Evolutionary conservation across 805 yeast species (phyloP).

Genomic region (Ogataea chonburiensis): DNA sequence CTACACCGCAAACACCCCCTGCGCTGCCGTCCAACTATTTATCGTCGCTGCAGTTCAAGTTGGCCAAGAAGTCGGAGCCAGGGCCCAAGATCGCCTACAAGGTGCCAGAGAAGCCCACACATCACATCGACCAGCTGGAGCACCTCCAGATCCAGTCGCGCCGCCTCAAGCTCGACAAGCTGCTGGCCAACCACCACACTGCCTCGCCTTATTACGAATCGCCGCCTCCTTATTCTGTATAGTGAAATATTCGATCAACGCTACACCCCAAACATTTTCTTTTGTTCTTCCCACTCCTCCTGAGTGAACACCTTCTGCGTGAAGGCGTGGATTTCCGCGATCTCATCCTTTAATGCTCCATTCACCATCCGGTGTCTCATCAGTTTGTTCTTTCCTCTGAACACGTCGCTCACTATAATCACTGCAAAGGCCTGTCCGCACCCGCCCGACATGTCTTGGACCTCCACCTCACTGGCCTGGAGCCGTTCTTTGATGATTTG

Average conservation of each 20-base stretch:
- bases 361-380: conserved; percentile 88
- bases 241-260: conserved; percentile 6
- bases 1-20: background rate
- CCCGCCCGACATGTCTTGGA: conserved; percentile 83
- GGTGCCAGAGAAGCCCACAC: conserved; percentile 6
- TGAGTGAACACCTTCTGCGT: conserved; percentile 88
- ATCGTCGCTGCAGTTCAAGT: conserved; percentile 14
- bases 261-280: conserved; percentile 26
- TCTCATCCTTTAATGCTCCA: conserved; percentile 74
- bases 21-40: conserved; percentile 8
- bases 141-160: conserved; percentile 26
- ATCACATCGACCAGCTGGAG: conserved; percentile 28
- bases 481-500: conserved; percentile 52
- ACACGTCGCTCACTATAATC: conserved; percentile 68
- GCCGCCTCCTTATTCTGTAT: conserved; percentile 28
- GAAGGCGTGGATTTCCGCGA: conserved; percentile 87
- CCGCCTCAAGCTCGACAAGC: conserved; percentile 28
- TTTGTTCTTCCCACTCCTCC: conserved; percentile 72
- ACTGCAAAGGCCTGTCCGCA: conserved; percentile 99
- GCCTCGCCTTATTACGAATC: conserved; percentile 17
- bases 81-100: conserved; percentile 9
- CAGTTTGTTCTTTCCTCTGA: conserved; percentile 79
- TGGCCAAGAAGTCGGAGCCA: conserved; percentile 14
- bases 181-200: conserved; percentile 20
- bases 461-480: conserved; percentile 64